A percentile compares a stretch with the other conserved stretches of the same genome.
phyloP scores from a whole-genome alignment of 2,329 filamentous ascomycete species.

The Ceratocystis colombiana region DNA sequence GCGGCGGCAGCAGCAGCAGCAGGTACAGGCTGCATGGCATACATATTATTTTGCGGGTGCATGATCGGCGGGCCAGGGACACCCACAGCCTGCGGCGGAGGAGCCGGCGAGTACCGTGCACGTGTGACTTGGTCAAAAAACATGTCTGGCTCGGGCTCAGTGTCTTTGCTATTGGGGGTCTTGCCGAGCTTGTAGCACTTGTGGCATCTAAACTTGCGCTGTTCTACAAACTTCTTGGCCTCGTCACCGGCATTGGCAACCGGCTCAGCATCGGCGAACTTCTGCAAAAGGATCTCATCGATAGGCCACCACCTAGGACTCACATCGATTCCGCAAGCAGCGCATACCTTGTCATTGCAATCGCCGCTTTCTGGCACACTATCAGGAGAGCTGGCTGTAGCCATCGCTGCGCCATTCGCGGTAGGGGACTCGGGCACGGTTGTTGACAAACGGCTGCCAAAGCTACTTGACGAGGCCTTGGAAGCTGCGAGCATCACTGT shows the following conservation, averaged over 20 bases:
- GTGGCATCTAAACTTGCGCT: slow-evolving; percentile 61
- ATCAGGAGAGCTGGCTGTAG: slow-evolving; percentile 25
- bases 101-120: slow-evolving; percentile 16
- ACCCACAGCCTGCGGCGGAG: background rate
- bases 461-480: slow-evolving; percentile 31
- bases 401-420: slow-evolving; percentile 24
- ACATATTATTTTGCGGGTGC: background rate
- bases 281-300: slow-evolving; percentile 43
- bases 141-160: slow-evolving; percentile 29
- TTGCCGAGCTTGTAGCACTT: slow-evolving; percentile 55
- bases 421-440: slow-evolving; percentile 31
- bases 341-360: slow-evolving; percentile 47
- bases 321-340: slow-evolving; percentile 57
- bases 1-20: background rate
- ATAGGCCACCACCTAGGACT: slow-evolving; percentile 66
- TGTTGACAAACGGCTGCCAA: slow-evolving; percentile 48
- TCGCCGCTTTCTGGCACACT: slow-evolving; percentile 31
- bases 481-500: slow-evolving; percentile 52
- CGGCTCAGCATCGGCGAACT: slow-evolving; percentile 42
- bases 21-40: background rate
- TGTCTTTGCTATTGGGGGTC: slow-evolving; percentile 31
- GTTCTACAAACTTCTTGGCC: slow-evolving; percentile 49
- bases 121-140: slow-evolving; percentile 17
- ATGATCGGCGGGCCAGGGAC: slow-evolving; percentile 21
- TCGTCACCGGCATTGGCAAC: slow-evolving; percentile 40